Conservation (phyloP, 768 basidiomycete species). For the Xerocomus spinulosus region DNA sequence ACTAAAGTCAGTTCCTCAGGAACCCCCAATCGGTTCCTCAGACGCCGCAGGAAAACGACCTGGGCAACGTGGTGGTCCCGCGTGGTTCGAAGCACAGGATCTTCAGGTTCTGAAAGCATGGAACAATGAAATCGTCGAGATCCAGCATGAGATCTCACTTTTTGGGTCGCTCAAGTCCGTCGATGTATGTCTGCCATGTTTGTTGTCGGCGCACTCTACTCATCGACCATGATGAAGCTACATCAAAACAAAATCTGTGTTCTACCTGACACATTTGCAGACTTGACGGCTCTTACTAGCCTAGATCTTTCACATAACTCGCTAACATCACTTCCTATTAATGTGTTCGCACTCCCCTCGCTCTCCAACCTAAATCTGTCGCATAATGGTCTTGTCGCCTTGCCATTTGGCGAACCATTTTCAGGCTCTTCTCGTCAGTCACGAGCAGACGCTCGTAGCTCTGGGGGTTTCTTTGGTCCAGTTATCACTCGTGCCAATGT, state of each 20-base stretch:
- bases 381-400: slow-evolving; percentile 56
- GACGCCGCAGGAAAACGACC: slow-evolving; percentile 36
- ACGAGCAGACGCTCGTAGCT: slow-evolving; percentile 27
- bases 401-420: slow-evolving; percentile 65
- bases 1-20: slow-evolving; percentile 59
- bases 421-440: slow-evolving; percentile 20
- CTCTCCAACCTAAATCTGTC: slow-evolving; percentile 66
- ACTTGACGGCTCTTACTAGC: slow-evolving; percentile 59
- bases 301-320: slow-evolving; percentile 75
- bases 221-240: slow-evolving; percentile 42
- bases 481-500: slow-evolving; percentile 55
- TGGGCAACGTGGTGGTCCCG: slow-evolving; percentile 42
- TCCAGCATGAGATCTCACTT: slow-evolving; percentile 78
- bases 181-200: slow-evolving; percentile 51
- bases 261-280: slow-evolving; percentile 63
- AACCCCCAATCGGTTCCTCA: slow-evolving; percentile 46
- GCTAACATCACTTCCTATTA: slow-evolving; percentile 55
- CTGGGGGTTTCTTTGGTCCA: slow-evolving; percentile 60
- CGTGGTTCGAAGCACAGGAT: slow-evolving; percentile 84
- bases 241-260: slow-evolving; percentile 66
- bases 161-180: slow-evolving; percentile 79
- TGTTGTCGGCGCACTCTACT: not conserved
- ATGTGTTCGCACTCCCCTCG: slow-evolving; percentile 64
- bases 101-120: slow-evolving; percentile 69
- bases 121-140: slow-evolving; percentile 74